Evolutionary conservation across 129 eudicot genomes (phyloP), one percentile per base, ranked within the genome.

Genomic region (Ambrosia trifida): DNA sequence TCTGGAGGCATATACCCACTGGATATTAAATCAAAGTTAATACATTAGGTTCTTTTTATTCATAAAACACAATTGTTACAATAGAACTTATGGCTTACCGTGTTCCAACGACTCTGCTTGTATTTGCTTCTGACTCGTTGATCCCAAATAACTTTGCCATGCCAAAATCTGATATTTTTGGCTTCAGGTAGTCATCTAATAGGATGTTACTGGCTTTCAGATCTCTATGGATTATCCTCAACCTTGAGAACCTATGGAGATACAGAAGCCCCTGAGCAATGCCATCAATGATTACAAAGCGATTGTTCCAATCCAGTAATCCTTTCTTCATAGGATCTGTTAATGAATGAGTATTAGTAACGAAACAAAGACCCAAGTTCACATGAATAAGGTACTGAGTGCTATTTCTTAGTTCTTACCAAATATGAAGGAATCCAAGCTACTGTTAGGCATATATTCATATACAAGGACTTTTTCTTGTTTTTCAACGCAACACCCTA

Each of bases 211-310:
- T 78, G 3, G 73, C 73, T 78, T 78, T 78, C 44, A 78, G 28
- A 47, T 78, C 82, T 56, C 77, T 62, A 70, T 78, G 82, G 35
- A 78, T 72, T 50, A 78, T 19, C 66, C 74, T 78, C 57, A 78
- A 9, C 47, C 82, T 72, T 57, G 78, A 72, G 28, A 64, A 78
- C 4, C 28, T 78, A 10, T 78, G 82, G 5, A 78, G 82, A 57
- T 78, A 78, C 16, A 78, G 54, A 20, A 78, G 73, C 59, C 82
- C 82, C 43, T 72, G 82, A 44, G 78, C 78, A 64, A 78, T 78
- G 38, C 78, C 82, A 2, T 72, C 73, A 33, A 72, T 72, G 30
- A 78, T 78, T 38, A 51, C 62, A 67, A 78, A 78, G 14, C 82
- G 78, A 6, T 1, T 56, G 12, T 64, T 66, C 82, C 82, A 78